Evolutionary conservation across 768 basidiomycete genomes (phyloP), one percentile per base, ranked within the genome.

Genomic region (Crucibulum laeve): DNA sequence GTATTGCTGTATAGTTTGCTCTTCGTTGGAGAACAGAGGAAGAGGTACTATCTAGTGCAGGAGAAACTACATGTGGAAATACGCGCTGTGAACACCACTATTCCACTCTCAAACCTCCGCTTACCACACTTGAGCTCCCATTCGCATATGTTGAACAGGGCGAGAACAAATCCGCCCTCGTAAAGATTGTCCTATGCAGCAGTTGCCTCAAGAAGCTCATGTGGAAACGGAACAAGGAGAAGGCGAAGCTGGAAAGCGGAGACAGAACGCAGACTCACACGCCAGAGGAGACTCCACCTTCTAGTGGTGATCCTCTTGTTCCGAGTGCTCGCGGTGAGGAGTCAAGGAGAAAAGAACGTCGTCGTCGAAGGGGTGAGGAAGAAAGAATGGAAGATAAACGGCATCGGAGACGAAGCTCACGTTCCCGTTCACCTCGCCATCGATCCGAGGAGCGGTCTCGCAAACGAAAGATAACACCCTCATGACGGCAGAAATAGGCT

Each of bases 1-100:
- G 32, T 5, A 32, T 23, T 8, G 17, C 15, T 34, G 3, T 37
- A 14, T 48, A 93, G 84, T 86, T 98, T 58, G 82, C 92, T 0
- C 74, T 98, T 4, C 84, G 95, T 11, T 98, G 95, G 95, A 74
- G 95, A 25, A 93, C 93, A 0, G 93, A 96, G 56, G 68, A 74
- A 2, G 95, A 98, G 63, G 93, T 97, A 11, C 68, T 98, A 2
- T 77, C 80, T 0, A 89, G 88, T 18, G 77, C 82, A 2, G 95
- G 93, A 2, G 90, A 96, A 60, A 76, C 79, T 3, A 88, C 90
- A 0, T 98, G 95, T 55, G 94, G 79, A 1, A 94, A 94, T 50
- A 80, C 90, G 17, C 87, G 93, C 18, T 98, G 95, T 57, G 64
- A 71, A 39, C 74, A 75, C 51, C 86, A 93, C 49, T 65, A 71